phyloP scores from a whole-genome alignment of 2,329 filamentous ascomycete genomes.

The Ceratocystis lukuohia region DNA sequence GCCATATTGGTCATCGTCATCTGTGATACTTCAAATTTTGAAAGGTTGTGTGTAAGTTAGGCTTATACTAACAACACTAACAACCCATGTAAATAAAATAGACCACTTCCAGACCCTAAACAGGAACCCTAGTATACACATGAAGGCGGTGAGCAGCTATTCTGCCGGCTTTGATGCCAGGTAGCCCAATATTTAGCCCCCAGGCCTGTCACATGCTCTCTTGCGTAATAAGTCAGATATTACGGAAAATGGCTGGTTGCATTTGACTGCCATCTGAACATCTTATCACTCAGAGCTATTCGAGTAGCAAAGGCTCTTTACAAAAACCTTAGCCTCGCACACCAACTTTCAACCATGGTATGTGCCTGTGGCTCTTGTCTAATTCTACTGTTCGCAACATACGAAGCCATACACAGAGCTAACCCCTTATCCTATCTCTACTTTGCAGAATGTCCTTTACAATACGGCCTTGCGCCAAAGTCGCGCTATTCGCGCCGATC shows the following conservation, averaged over 20 bases:
- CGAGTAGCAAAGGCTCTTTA: neutral
- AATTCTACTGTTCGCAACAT: neutral
- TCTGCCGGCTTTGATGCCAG: conserved; percentile 13
- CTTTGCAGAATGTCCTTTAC: conserved; percentile 56
- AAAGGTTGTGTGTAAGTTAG: too few species aligned
- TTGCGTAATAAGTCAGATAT: neutral
- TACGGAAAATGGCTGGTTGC: neutral
- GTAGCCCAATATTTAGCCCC: conserved; percentile 6
- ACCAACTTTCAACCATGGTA: neutral
- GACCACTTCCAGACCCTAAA: too few species aligned
- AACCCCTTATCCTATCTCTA: neutral
- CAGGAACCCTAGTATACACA: neutral
- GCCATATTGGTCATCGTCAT: too few species aligned
- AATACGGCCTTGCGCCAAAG: conserved; percentile 78
- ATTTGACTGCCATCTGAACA: conserved; percentile 3
- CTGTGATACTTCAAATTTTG: too few species aligned
- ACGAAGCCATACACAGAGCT: neutral
- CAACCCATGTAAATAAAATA: too few species aligned
- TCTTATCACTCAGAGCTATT: neutral
- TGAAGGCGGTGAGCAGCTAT: conserved; percentile 16
- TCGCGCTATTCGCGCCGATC: conserved; percentile 62
- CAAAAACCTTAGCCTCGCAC: neutral
- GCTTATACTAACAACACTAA: too few species aligned
- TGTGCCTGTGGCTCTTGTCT: neutral
- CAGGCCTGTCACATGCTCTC: neutral